Percentiles rank a stretch among this genome's conserved stretches.
phyloP scores from a whole-genome alignment of 306 rosid species.

The Trifolium pratense region DNA sequence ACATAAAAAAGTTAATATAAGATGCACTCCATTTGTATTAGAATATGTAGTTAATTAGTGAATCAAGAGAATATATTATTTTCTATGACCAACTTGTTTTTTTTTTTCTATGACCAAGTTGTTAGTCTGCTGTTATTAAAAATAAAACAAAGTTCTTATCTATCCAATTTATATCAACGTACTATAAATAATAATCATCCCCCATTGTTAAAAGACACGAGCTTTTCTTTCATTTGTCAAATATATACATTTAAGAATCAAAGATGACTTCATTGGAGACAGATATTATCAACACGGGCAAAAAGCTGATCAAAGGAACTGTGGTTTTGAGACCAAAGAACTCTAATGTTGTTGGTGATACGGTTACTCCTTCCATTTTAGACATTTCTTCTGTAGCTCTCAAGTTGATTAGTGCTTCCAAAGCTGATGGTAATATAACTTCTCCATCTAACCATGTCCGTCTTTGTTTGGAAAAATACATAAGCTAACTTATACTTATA shows the following conservation, averaged over 20 bases:
- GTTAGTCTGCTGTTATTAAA: too few relatives aligned
- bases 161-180: too few relatives aligned
- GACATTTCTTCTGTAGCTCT: neutral
- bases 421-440: conserved; percentile 13
- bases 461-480: too few relatives aligned
- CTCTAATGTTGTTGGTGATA: neutral
- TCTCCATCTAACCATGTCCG: neutral
- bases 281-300: neutral
- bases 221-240: neutral
- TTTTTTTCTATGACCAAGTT: too few relatives aligned
- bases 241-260: neutral
- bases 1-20: too few relatives aligned
- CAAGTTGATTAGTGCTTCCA: conserved; percentile 26
- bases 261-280: neutral
- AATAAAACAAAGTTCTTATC: too few relatives aligned
- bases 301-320: conserved; percentile 10
- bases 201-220: neutral
- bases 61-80: neutral
- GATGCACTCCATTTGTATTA: too few relatives aligned
- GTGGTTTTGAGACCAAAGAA: conserved; percentile 34
- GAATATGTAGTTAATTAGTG: neutral
- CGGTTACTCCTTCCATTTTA: neutral
- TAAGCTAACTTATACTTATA: too few relatives aligned
- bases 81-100: too few relatives aligned
- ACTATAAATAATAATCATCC: conserved; percentile 15